Conservation (phyloP, 1,284 basidiomycete species). For the Malassezia psittaci region DNA sequence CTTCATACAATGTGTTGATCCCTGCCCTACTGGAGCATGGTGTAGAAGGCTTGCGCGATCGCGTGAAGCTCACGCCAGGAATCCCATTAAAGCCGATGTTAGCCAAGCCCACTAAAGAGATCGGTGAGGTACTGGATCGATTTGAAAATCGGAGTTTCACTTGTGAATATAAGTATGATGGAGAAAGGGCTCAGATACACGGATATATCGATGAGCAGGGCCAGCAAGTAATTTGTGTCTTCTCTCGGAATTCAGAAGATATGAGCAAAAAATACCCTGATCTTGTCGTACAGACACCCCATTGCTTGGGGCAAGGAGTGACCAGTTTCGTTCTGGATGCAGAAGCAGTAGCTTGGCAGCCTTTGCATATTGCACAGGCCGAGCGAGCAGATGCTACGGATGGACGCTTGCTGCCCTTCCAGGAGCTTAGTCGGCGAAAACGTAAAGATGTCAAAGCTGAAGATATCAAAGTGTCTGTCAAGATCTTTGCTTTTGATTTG, state of each 20-base stretch:
- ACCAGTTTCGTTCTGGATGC: conserved; percentile 87
- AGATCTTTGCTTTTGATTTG: conserved; percentile 88
- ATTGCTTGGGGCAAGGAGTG: conserved; percentile 56
- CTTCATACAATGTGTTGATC: conserved; percentile 85
- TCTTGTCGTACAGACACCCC: conserved; percentile 80
- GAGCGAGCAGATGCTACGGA: conserved; percentile 18
- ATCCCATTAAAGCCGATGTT: conserved; percentile 98
- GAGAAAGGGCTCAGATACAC: conserved; percentile 73
- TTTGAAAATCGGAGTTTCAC: conserved; percentile 94
- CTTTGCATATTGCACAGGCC: conserved; percentile 48
- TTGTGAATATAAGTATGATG: conserved; percentile 99
- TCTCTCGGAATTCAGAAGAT: conserved; percentile 94
- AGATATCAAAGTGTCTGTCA: conserved; percentile 90
- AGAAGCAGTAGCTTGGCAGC: conserved; percentile 92
- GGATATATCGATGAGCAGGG: conserved; percentile 17
- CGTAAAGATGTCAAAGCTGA: conserved; percentile 94
- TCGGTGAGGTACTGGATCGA: conserved; percentile 92
- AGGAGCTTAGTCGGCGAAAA: conserved; percentile 86
- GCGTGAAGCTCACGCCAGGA: conserved; percentile 80
- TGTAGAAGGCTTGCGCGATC: conserved; percentile 60
- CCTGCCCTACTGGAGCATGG: conserved; percentile 77
- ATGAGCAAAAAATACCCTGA: conserved; percentile 99
- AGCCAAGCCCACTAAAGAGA: conserved; percentile 98
- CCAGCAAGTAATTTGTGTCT: conserved; percentile 59
- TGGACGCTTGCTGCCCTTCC: conserved; percentile 79